Percentiles rank a stretch among this genome's conserved stretches.
phyloP scores from a whole-genome alignment of 306 rosid genomes.

The Quercus ilex region DNA sequence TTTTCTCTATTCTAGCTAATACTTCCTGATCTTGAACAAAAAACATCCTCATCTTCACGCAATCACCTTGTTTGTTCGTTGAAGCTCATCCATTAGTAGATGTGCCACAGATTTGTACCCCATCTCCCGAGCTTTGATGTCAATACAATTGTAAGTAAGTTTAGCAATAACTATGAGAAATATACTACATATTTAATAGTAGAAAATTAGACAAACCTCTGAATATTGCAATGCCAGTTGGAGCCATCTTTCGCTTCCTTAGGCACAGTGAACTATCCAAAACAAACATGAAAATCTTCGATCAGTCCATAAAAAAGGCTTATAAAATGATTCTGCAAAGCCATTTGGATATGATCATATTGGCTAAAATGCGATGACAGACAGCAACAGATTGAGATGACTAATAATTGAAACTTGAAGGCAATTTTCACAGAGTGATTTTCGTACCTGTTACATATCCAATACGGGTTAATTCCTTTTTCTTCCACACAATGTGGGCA shows the following conservation, averaged over 20 bases:
- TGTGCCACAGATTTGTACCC: constrained; percentile 75
- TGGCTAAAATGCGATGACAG: too few relatives aligned
- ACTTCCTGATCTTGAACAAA: not conserved
- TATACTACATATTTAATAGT: not conserved
- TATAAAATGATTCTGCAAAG: too few relatives aligned
- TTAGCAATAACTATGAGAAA: not conserved
- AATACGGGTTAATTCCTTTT: constrained; percentile 54
- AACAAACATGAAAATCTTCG: too few relatives aligned
- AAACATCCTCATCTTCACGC: constrained; percentile 13
- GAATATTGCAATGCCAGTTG: constrained; percentile 66
- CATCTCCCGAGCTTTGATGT: constrained; percentile 47
- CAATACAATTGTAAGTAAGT: not conserved
- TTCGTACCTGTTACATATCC: constrained; percentile 79
- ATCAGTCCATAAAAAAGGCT: too few relatives aligned
- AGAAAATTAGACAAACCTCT: constrained; percentile 37
- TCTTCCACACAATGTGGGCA: constrained; percentile 81
- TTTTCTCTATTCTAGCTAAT: too few relatives aligned
- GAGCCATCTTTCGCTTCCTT: constrained; percentile 55
- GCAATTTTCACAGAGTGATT: too few relatives aligned
- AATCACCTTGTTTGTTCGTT: constrained; percentile 24
- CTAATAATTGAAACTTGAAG: not conserved
- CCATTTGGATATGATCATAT: too few relatives aligned
- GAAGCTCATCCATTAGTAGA: constrained; percentile 63
- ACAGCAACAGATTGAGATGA: too few relatives aligned
- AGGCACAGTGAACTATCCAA: constrained; percentile 54